Conservation (phyloP, 441 rosid genomes). For the Erodium texanum region DNA sequence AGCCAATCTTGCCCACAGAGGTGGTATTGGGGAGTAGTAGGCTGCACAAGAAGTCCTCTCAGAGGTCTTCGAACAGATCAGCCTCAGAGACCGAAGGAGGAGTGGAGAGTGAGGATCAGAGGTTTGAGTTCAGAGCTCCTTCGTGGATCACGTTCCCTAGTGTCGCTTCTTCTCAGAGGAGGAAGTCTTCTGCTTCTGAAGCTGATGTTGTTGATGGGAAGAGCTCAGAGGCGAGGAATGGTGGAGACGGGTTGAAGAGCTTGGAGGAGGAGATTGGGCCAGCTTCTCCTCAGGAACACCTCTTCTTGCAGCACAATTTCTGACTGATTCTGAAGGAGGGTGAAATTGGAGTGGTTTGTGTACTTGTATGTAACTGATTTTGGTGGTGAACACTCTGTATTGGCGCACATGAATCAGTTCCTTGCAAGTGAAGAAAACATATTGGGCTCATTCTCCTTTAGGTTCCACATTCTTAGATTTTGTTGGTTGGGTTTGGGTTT, state of each 20-base stretch:
- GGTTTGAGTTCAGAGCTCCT: slow-evolving; percentile 26
- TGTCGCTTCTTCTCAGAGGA: slow-evolving; percentile 24
- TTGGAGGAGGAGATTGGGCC: slow-evolving; percentile 28
- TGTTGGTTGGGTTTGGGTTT: background rate
- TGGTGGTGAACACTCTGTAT: too few relatives aligned
- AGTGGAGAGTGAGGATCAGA: slow-evolving; percentile 22
- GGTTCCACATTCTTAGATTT: background rate
- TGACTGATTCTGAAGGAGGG: background rate
- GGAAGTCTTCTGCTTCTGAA: slow-evolving; percentile 26
- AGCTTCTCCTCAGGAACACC: slow-evolving; percentile 23
- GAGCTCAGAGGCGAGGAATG: slow-evolving; percentile 14
- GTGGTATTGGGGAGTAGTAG: slow-evolving; percentile 24
- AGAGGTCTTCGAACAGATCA: slow-evolving; percentile 23
- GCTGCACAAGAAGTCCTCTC: slow-evolving; percentile 25
- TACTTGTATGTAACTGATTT: too few relatives aligned
- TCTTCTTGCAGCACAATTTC: slow-evolving; percentile 26
- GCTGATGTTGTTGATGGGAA: slow-evolving; percentile 23
- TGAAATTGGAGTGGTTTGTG: too few relatives aligned
- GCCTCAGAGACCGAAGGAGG: slow-evolving; percentile 16
- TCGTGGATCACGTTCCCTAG: slow-evolving; percentile 26
- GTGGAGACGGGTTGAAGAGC: slow-evolving; percentile 21
- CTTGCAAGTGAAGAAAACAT: too few relatives aligned
- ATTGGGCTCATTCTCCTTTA: background rate
- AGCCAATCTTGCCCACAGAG: slow-evolving; percentile 23
- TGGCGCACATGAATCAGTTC: too few relatives aligned